Base-by-base conservation (phyloP, 2,329 filamentous ascomycete genomes). In the Penicillium sp. region DNA sequence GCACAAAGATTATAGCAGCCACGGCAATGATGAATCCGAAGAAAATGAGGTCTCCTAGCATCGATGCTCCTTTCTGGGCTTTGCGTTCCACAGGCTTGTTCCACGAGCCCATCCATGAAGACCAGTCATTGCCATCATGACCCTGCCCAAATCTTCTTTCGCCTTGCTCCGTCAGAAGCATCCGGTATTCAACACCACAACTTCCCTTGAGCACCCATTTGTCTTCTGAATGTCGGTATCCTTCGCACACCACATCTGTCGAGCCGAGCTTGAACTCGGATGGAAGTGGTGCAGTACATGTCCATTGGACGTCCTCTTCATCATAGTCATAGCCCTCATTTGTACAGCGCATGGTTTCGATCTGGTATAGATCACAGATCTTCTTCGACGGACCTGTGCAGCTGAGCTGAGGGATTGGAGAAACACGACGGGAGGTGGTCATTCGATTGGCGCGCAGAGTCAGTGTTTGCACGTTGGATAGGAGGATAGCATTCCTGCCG, bases 221-320 rank as follows among this genome's bases (percentile, higher is more conserved):
- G 63, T 97, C 93, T 32, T 91, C 80, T 1, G 83, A 68, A 10
- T 72, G 75, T 42, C 78, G 72, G 68, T 95, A 97, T 8, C 93
- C 91, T 61, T 98, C 91, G 65, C 93, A 98, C 8, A 89, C 74
- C 39, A 97, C 91, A 47, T 97, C 90, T 8, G 91, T 96, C 46
- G 79, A 77, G 41, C 87, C 90, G 18, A 97, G 79, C 65, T 83
- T 84, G 66, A 83, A 81, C 50, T 83, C 80, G 8, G 72, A 63
- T 0, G 80, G 80, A 1, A 83, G 63, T 2, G 72, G 71, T 4
- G 80, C 78, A n/a, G 80, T 80, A 68, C 91, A 98, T 18, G 86
- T 87, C 91, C 91, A 98, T 68, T 95, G 84, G 25, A 96, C 77
- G 61, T 95, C 86, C 66, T 93, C 82, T 29, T 72, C 63, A 48